Percentiles rank a stretch among this genome's conserved stretches.
Conservation (phyloP, 371 early-diverging fungal species). For the Nematocida displodere region DNA sequence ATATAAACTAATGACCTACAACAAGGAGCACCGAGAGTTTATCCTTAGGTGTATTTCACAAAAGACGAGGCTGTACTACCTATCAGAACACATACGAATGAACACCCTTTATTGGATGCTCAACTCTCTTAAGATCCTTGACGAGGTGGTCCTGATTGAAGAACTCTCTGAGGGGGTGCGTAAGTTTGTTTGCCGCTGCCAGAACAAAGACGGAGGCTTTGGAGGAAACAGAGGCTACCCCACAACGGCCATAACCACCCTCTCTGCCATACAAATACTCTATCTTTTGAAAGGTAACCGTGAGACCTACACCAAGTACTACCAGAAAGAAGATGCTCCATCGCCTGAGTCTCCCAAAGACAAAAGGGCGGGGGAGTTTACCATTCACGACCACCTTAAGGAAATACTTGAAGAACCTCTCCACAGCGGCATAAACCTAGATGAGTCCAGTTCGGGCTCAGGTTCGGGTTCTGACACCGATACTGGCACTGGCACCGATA, state of each 20-base stretch:
- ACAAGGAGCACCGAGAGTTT: slow-evolving; percentile 51
- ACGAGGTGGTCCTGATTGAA: background rate
- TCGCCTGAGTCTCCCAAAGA: background rate
- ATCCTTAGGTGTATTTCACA: slow-evolving; percentile 20
- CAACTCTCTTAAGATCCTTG: slow-evolving; percentile 49
- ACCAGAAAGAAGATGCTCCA: background rate
- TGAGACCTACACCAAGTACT: background rate
- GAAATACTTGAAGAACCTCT: background rate
- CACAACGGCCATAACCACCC: slow-evolving; percentile 79
- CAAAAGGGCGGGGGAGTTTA: slow-evolving; percentile 31
- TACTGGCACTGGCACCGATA: background rate
- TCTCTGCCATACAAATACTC: slow-evolving; percentile 83
- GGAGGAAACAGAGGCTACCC: slow-evolving; percentile 80
- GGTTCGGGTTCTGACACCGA: background rate
- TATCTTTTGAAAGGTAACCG: slow-evolving; percentile 65
- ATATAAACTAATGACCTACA: background rate
- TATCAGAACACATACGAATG: slow-evolving; percentile 53
- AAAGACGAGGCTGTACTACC: slow-evolving; percentile 46
- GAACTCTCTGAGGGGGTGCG: slow-evolving; percentile 2
- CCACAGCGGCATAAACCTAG: background rate
- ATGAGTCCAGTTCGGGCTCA: background rate
- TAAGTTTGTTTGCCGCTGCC: slow-evolving; percentile 52
- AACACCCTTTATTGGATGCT: slow-evolving; percentile 59
- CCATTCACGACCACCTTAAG: slow-evolving; percentile 7
- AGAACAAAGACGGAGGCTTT: slow-evolving; percentile 72